Conservation (phyloP, 768 basidiomycete species). For the Dacryopinax primogenitus region DNA sequence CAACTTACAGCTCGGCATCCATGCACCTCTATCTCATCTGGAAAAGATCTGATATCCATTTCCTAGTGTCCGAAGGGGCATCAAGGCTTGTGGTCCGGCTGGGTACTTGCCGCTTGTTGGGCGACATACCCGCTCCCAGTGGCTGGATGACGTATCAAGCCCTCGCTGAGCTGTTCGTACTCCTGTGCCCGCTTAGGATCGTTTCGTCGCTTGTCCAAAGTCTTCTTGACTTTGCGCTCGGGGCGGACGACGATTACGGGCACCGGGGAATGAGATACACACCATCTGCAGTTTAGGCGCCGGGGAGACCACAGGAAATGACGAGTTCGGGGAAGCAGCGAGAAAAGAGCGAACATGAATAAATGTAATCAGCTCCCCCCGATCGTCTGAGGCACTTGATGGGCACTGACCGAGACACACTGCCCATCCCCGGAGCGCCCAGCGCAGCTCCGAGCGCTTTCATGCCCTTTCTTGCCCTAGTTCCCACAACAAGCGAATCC, state of each 20-base stretch:
- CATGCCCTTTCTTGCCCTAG: constrained; percentile 46
- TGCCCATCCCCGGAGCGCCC: constrained; percentile 45
- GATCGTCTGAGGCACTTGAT: not conserved
- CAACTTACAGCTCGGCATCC: too few species aligned
- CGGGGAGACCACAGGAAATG: not conserved
- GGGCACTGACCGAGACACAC: constrained; percentile 38
- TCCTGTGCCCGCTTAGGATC: constrained; percentile 80
- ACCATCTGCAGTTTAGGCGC: constrained; percentile 40
- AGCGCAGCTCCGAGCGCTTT: constrained; percentile 42
- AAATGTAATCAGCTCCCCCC: not conserved
- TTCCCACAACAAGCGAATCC: constrained; percentile 87
- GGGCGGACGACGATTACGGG: constrained; percentile 93
- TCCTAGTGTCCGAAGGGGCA: too few species aligned
- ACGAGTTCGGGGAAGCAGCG: not conserved
- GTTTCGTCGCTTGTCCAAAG: constrained; percentile 69
- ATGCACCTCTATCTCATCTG: too few species aligned
- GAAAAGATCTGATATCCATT: too few species aligned
- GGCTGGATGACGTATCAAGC: not conserved
- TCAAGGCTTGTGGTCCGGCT: too few species aligned
- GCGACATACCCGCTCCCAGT: not conserved
- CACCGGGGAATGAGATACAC: constrained; percentile 82
- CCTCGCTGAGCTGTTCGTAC: constrained; percentile 36
- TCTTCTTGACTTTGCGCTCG: constrained; percentile 73
- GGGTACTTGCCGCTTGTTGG: too few species aligned
- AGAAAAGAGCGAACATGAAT: not conserved